Evolutionary conservation across 2,329 filamentous ascomycete genomes (phyloP).

Genomic region (Cercospora zeina): DNA sequence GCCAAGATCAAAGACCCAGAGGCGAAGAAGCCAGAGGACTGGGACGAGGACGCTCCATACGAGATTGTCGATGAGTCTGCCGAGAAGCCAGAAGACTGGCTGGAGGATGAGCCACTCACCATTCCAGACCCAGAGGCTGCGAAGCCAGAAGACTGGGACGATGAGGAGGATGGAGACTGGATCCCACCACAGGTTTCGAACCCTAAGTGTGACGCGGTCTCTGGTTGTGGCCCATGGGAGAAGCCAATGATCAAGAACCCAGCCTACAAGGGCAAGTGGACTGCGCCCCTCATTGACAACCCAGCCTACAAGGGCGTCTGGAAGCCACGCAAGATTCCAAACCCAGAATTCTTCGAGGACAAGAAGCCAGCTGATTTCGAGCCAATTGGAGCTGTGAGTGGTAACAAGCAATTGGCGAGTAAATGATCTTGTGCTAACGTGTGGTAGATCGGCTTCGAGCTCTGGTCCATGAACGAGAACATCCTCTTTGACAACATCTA

Average conservation of each 20-base stretch:
- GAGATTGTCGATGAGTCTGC: constrained; percentile 95
- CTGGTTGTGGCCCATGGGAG: constrained; percentile 91
- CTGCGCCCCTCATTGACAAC: constrained; percentile 90
- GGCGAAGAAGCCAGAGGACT: constrained; percentile 94
- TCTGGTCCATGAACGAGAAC: constrained; percentile 99
- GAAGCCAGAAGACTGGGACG: constrained; percentile 99
- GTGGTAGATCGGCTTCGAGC: constrained; percentile 86
- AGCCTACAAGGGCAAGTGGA: constrained; percentile 99
- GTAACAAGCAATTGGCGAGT: background rate
- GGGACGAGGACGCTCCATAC: constrained; percentile 97
- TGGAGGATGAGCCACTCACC: constrained; percentile 79
- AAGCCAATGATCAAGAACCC: constrained; percentile 93
- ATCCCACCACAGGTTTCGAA: constrained; percentile 85
- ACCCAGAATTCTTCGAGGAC: constrained; percentile 96
- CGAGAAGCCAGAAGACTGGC: constrained; percentile 90
- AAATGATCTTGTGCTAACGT: constrained; percentile 20
- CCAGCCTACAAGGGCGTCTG: constrained; percentile 96
- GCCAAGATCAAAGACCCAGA: constrained; percentile 87
- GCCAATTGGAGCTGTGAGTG: constrained; percentile 91
- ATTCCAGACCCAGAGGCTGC: constrained; percentile 89
- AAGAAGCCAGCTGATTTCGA: constrained; percentile 96
- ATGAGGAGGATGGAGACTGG: constrained; percentile 99
- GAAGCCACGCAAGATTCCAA: constrained; percentile 93
- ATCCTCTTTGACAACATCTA: constrained; percentile 99
- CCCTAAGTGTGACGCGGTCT: constrained; percentile 90